Percentiles rank a stretch among this genome's conserved stretches.
Conservation (phyloP, 2,329 filamentous ascomycete genomes). For the Botrytis medusae region DNA sequence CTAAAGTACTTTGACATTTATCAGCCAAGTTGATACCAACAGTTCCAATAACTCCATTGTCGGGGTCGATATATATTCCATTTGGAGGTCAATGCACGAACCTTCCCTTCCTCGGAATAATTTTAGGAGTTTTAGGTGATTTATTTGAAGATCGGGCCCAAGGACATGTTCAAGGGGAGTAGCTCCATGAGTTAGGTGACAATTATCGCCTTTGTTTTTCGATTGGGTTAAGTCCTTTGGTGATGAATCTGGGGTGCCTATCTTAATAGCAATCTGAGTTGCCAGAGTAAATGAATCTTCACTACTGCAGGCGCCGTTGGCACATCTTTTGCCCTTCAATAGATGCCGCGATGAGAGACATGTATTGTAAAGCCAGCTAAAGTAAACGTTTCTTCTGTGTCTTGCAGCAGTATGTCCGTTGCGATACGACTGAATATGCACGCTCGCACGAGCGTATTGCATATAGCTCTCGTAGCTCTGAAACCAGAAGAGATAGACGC, state of each 20-base stretch:
- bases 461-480: no score
- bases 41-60: no score
- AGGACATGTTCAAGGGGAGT: not conserved
- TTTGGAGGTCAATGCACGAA: not conserved
- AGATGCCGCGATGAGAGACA: not conserved
- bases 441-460: no score
- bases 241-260: not conserved
- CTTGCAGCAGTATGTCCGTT: not conserved
- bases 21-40: no score
- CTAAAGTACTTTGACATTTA: no score
- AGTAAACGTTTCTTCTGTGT: not conserved
- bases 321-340: not conserved
- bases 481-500: no score
- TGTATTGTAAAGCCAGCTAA: not conserved
- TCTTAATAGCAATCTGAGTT: not conserved
- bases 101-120: not conserved
- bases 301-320: not conserved
- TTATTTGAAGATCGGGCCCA: rapidly evolving
- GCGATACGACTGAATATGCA: no score
- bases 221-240: not conserved
- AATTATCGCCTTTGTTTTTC: not conserved
- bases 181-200: not conserved
- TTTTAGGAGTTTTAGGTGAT: no score
- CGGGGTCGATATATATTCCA: not conserved
- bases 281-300: not conserved